A percentile compares a stretch with the other conserved stretches of the same genome.
phyloP scores from a whole-genome alignment of 2,329 filamentous ascomycete genomes.

The Aspergillus tamarii region DNA sequence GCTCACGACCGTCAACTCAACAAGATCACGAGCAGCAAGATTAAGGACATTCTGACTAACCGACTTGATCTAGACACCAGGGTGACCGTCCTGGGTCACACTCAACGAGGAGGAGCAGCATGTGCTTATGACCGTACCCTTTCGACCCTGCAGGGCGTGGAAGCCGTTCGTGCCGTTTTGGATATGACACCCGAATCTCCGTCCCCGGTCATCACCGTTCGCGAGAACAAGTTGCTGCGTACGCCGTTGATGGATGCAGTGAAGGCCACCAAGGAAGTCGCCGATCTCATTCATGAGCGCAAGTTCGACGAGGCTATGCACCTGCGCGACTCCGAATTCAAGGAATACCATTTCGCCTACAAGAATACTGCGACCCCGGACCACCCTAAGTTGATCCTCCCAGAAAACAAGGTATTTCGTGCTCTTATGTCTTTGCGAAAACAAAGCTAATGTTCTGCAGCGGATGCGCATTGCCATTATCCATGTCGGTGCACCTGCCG shows the following conservation, averaged over 20 bases:
- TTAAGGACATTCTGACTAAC: constrained; percentile 82
- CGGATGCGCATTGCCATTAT: constrained; percentile 92
- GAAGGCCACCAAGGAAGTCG: constrained; percentile 78
- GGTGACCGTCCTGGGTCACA: constrained; percentile 91
- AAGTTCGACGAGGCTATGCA: constrained; percentile 87
- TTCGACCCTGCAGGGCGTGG: constrained; percentile 86
- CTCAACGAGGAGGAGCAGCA: constrained; percentile 90
- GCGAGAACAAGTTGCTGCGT: constrained; percentile 93
- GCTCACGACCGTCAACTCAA: constrained; percentile 81
- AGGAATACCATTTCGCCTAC: constrained; percentile 5
- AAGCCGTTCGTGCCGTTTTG: constrained; percentile 87
- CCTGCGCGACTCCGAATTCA: constrained; percentile 68
- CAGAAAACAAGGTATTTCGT: constrained; percentile 1
- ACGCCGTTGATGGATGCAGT: constrained; percentile 92
- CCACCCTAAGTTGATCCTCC: constrained; percentile 4
- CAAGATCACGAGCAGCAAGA: constrained; percentile 76
- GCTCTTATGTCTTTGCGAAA: too few species aligned
- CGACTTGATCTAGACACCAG: constrained; percentile 84
- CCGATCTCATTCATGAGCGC: constrained; percentile 78
- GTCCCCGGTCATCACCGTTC: constrained; percentile 92
- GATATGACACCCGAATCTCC: constrained; percentile 85
- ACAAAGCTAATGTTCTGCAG: constrained; percentile 44
- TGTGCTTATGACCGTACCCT: constrained; percentile 94
- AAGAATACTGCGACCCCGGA: constrained; percentile 4
- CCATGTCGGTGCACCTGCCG: constrained; percentile 92